These are phyloP conservation scores for Cyclocybe aegerita DNA, from an alignment of 768 basidiomycete genomes.

Conservation along the genomic window DNA sequence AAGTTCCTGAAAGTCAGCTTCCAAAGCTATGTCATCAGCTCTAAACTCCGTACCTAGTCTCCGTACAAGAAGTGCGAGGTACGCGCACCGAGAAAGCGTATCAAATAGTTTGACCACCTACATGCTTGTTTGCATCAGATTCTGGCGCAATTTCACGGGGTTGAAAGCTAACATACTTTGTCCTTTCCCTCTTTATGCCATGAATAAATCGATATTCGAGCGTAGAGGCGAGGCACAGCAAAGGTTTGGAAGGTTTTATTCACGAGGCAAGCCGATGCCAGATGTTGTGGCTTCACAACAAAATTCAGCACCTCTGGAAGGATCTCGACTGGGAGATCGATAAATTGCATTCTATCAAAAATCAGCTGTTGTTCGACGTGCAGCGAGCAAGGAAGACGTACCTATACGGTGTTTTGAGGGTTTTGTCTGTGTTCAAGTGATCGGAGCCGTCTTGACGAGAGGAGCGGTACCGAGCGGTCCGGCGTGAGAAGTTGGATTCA, in stretches of 20 bases:
- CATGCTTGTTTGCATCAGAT: background rate
- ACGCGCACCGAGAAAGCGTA: conserved; percentile 53
- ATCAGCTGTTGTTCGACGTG: background rate
- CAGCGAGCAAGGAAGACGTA: no score
- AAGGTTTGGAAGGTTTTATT: conserved; percentile 54
- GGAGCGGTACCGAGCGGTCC: no score
- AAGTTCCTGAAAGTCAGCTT: background rate
- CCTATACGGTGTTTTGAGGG: no score
- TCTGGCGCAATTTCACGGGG: background rate
- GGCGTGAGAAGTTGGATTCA: no score
- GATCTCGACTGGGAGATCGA: conserved; percentile 67
- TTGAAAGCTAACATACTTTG: conserved; percentile 40
- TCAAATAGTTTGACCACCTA: conserved; percentile 64
- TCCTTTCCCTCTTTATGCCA: conserved; percentile 69
- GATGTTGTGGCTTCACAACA: conserved; percentile 50
- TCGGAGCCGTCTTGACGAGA: no score
- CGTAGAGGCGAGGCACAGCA: conserved; percentile 53
- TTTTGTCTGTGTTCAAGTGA: no score
- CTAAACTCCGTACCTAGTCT: conserved; percentile 48
- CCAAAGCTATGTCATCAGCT: background rate
- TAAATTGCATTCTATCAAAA: conserved; percentile 28
- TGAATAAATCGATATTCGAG: conserved; percentile 58
- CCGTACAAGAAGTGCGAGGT: conserved; percentile 58
- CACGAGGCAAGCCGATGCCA: conserved; percentile 55
- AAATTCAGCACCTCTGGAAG: conserved; percentile 54